phyloP scores from a whole-genome alignment of 2,329 filamentous ascomycete species.

The Bipolaris sorokiniana region DNA sequence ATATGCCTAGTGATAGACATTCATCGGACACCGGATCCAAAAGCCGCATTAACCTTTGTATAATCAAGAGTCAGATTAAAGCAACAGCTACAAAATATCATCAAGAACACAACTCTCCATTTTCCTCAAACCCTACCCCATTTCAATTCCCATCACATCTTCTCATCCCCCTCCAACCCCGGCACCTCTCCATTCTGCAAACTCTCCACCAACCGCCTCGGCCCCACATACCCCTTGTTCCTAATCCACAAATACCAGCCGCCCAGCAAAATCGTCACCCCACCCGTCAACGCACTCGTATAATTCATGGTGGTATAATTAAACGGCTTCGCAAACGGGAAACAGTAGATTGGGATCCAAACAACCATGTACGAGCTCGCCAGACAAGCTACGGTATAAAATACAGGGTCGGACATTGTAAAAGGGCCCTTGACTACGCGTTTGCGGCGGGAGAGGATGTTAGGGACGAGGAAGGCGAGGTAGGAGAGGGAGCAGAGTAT shows the following conservation, averaged over 20 bases:
- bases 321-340: constrained; percentile 56
- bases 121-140: too few relatives aligned
- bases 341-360: constrained; percentile 70
- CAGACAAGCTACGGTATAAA: constrained; percentile 59
- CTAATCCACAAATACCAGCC: constrained; percentile 52
- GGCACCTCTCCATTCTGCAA: constrained; percentile 16
- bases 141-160: background rate
- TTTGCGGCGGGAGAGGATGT: constrained; percentile 49
- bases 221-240: constrained; percentile 49
- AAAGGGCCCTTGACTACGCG: constrained; percentile 64
- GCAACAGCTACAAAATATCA: too few relatives aligned
- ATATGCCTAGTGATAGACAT: too few relatives aligned
- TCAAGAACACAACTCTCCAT: too few relatives aligned
- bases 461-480: constrained; percentile 65
- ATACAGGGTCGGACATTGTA: constrained; percentile 52
- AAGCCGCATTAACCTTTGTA: background rate
- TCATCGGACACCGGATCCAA: too few relatives aligned
- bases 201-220: constrained; percentile 35
- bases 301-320: constrained; percentile 61
- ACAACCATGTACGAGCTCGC: constrained; percentile 64
- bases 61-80: too few relatives aligned
- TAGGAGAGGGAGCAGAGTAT: constrained; percentile 64
- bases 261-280: constrained; percentile 57
- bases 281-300: constrained; percentile 59
- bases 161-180: background rate